phyloP scores from a whole-genome alignment of 2,329 filamentous ascomycete genomes.

The Endocalyx cinctus region DNA sequence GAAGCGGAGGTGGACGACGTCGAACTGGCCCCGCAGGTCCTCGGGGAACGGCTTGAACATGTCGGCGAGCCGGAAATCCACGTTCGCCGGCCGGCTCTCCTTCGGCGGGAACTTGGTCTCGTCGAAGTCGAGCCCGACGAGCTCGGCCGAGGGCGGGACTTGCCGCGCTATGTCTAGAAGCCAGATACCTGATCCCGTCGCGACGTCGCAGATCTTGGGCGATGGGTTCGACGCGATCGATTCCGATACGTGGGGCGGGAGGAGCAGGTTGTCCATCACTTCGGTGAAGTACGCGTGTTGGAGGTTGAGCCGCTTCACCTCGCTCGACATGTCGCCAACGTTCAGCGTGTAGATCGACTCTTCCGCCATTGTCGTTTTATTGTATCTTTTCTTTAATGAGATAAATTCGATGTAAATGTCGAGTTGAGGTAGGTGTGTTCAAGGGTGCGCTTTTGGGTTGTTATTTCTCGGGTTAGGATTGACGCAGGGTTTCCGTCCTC shows the following conservation, averaged over 20 bases:
- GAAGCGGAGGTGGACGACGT: conserved; percentile 9
- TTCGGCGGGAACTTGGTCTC: conserved; percentile 12
- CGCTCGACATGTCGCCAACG: conserved; percentile 1
- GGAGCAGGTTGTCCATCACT: conserved; percentile 7
- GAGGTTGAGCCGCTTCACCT: conserved; percentile 5
- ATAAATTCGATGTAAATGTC: background rate
- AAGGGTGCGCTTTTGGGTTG: no score
- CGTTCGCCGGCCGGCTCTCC: conserved; percentile 3
- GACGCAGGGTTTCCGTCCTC: no score
- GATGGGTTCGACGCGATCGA: conserved; percentile 3
- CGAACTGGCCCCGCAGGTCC: conserved; percentile 5
- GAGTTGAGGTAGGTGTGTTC: no score
- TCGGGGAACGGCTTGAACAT: conserved; percentile 9
- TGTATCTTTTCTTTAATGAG: background rate
- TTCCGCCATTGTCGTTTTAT: conserved; percentile 1
- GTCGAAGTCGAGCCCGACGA: conserved; percentile 13
- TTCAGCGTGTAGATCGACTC: conserved; percentile 9
- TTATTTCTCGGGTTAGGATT: no score
- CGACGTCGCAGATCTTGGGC: conserved; percentile 8
- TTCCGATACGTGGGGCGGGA: conserved; percentile 4
- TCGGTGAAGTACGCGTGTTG: conserved; percentile 9
- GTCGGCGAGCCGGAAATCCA: conserved; percentile 7
- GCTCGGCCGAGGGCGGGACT: conserved; percentile 8
- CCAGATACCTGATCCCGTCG: conserved; percentile 12
- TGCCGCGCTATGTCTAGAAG: conserved; percentile 7